Percentiles rank a stretch among this genome's conserved stretches.
Evolutionary conservation across 345 rosid genomes (phyloP).

Genomic region (Salix exigua): DNA sequence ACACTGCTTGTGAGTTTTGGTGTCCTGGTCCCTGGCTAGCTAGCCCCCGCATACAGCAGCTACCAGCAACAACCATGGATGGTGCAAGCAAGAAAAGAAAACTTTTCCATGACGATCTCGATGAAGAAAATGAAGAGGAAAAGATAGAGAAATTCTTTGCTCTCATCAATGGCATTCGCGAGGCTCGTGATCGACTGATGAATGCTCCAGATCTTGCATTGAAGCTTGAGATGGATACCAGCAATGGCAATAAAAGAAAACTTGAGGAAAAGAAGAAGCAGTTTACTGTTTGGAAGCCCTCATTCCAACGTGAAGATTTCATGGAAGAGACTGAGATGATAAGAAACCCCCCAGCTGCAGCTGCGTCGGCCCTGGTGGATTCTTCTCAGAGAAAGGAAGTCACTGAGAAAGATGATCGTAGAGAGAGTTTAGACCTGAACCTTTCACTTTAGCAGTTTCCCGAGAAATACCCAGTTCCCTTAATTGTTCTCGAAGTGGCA

Average conservation of each 20-base stretch:
- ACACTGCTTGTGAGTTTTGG: neutral
- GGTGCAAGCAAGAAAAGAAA: conserved; percentile 30
- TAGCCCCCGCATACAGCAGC: neutral
- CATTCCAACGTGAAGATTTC: conserved; percentile 38
- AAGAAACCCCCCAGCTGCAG: neutral
- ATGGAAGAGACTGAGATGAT: neutral
- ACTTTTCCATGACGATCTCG: neutral
- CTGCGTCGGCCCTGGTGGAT: neutral
- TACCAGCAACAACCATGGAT: conserved; percentile 11
- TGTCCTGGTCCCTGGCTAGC: neutral
- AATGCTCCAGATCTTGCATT: neutral
- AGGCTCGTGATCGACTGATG: conserved; percentile 33
- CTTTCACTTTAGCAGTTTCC: conserved; percentile 33
- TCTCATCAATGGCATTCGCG: conserved; percentile 29
- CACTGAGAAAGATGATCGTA: conserved; percentile 3
- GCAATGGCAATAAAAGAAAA: conserved; percentile 9
- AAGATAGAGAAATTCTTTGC: conserved; percentile 42
- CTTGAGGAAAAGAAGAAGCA: neutral
- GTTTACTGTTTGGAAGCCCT: conserved; percentile 24
- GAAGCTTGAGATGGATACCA: neutral
- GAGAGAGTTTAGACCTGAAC: conserved; percentile 28
- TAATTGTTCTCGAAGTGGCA: neutral
- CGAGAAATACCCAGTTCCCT: neutral
- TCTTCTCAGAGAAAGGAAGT: conserved; percentile 11
- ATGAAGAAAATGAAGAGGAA: conserved; percentile 27